Conservation (phyloP, 1,139 yeast genomes). For the Geotrichum histeridarum region DNA sequence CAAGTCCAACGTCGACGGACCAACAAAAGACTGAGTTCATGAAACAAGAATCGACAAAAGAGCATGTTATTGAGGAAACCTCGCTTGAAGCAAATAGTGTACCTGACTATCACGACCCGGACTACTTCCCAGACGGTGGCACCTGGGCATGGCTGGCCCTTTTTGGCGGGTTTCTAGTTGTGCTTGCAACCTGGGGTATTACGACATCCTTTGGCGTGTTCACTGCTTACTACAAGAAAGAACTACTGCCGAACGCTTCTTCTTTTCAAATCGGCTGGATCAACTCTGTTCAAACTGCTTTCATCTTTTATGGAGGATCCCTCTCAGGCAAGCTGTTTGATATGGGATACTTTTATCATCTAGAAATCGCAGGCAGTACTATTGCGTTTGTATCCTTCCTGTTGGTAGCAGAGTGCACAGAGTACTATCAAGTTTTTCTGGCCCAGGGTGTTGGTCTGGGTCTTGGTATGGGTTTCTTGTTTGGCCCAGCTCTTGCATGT, state of each 20-base stretch:
- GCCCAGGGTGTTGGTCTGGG: slow-evolving; percentile 49
- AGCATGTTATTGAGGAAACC: too few relatives aligned
- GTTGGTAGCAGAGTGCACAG: slow-evolving; percentile 45
- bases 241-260: slow-evolving; percentile 42
- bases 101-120: slow-evolving; percentile 1
- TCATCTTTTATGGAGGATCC: slow-evolving; percentile 50
- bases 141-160: slow-evolving; percentile 33
- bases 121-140: slow-evolving; percentile 32
- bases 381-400: slow-evolving; percentile 45
- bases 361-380: slow-evolving; percentile 44
- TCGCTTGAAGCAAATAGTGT: not conserved
- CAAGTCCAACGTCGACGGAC: not conserved
- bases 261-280: slow-evolving; percentile 31
- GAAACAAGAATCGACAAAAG: too few relatives aligned
- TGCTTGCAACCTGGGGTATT: slow-evolving; percentile 53
- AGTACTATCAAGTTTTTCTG: slow-evolving; percentile 48
- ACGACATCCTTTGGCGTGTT: slow-evolving; percentile 58
- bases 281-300: slow-evolving; percentile 29
- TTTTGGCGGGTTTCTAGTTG: slow-evolving; percentile 42
- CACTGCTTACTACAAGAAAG: slow-evolving; percentile 50
- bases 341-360: slow-evolving; percentile 27
- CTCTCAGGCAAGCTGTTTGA: slow-evolving; percentile 42
- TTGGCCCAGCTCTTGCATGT: slow-evolving; percentile 14
- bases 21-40: not conserved
- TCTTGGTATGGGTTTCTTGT: slow-evolving; percentile 35